phyloP scores from a whole-genome alignment of 768 basidiomycete genomes.

The Podaxis sp. region DNA sequence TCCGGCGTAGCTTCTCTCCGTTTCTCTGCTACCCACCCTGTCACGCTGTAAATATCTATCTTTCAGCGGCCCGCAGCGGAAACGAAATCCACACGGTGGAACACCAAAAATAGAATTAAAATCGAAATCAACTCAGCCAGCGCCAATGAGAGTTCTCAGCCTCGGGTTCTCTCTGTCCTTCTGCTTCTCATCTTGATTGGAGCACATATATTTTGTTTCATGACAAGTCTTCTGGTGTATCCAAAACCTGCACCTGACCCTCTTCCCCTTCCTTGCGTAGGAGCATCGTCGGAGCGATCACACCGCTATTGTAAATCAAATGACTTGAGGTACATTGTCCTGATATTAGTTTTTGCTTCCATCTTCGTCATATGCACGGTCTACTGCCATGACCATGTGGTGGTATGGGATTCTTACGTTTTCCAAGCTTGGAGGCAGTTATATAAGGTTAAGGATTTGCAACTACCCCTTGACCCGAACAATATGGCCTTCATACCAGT shows the following conservation, averaged over 20 bases:
- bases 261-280: not conserved
- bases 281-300: slow-evolving; percentile 8
- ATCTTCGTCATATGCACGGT: not conserved
- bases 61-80: not conserved
- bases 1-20: not conserved
- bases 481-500: slow-evolving; percentile 4
- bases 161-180: not conserved
- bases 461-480: not conserved
- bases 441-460: too few relatives aligned
- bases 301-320: not conserved
- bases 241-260: slow-evolving; percentile 1
- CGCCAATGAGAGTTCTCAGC: not conserved
- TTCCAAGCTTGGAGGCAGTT: not conserved
- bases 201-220: not conserved
- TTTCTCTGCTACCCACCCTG: not conserved
- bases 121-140: not conserved
- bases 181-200: slow-evolving; percentile 4
- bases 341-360: not conserved
- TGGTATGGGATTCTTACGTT: not conserved
- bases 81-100: not conserved
- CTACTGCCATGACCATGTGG: not conserved
- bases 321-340: not conserved
- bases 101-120: not conserved
- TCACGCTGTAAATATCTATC: not conserved
- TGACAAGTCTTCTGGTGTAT: not conserved